These are phyloP conservation scores for Pythium monospermum DNA, from an alignment of 352 stramenopile species.

Conservation along the genomic window DNA sequence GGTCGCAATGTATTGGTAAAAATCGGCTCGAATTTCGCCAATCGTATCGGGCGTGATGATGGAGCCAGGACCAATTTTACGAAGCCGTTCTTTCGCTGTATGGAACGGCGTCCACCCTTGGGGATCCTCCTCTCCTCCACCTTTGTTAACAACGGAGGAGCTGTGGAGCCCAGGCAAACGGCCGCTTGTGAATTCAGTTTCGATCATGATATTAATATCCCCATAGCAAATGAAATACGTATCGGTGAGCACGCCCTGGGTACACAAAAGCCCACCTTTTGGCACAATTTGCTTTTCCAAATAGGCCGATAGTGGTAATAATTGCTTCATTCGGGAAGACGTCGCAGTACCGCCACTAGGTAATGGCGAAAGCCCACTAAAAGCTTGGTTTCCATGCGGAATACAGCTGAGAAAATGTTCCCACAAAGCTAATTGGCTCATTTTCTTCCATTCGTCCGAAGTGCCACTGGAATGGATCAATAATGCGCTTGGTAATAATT, in stretches of 20 bases:
- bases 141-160: too few relatives aligned
- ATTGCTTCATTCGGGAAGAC: slow-evolving; percentile 26
- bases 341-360: slow-evolving; percentile 1
- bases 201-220: slow-evolving; percentile 65
- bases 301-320: slow-evolving; percentile 54
- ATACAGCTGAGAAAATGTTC: slow-evolving; percentile 59
- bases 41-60: slow-evolving; percentile 61
- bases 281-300: slow-evolving; percentile 52
- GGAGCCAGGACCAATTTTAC: slow-evolving; percentile 71
- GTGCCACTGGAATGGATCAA: slow-evolving; percentile 24
- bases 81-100: slow-evolving; percentile 49
- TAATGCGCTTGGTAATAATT: slow-evolving; percentile 44
- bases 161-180: slow-evolving; percentile 48
- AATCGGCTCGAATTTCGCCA: slow-evolving; percentile 19
- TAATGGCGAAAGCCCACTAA: background rate
- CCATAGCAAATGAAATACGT: slow-evolving; percentile 79
- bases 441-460: slow-evolving; percentile 48
- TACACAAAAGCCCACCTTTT: slow-evolving; percentile 32
- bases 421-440: slow-evolving; percentile 66
- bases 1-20: slow-evolving; percentile 62
- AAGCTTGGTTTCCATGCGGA: slow-evolving; percentile 32
- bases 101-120: slow-evolving; percentile 63
- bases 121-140: slow-evolving; percentile 1
- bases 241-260: slow-evolving; percentile 34
- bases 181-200: slow-evolving; percentile 56